These are phyloP conservation scores for Nemania sp. DNA, from an alignment of 2,329 filamentous ascomycete genomes.

Conservation along the genomic window DNA sequence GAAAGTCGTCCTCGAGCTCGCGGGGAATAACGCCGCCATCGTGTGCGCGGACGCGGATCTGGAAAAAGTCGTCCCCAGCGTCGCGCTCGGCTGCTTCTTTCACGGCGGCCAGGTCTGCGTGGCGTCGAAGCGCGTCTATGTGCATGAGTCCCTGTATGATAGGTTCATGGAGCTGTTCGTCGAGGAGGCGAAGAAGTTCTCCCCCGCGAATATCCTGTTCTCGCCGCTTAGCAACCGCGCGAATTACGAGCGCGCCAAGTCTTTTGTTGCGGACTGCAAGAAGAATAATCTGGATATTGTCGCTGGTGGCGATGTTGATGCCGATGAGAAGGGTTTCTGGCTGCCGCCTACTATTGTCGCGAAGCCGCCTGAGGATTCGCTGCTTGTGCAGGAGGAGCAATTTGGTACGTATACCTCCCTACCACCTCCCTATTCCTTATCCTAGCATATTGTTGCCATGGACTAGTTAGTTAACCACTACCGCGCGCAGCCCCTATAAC, in stretches of 20 bases:
- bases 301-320: constrained; percentile 48
- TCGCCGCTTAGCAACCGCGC: constrained; percentile 66
- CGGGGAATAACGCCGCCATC: constrained; percentile 60
- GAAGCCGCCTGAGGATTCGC: constrained; percentile 57
- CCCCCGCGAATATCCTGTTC: constrained; percentile 47
- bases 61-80: constrained; percentile 46
- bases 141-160: constrained; percentile 63
- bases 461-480: not conserved
- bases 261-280: constrained; percentile 59
- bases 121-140: constrained; percentile 61
- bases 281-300: constrained; percentile 56
- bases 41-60: constrained; percentile 57
- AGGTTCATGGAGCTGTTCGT: constrained; percentile 51
- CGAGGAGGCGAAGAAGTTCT: constrained; percentile 49
- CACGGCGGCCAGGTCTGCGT: constrained; percentile 60
- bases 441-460: not conserved
- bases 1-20: constrained; percentile 56
- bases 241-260: constrained; percentile 64
- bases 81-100: constrained; percentile 53
- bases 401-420: constrained; percentile 49
- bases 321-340: constrained; percentile 55
- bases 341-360: constrained; percentile 62
- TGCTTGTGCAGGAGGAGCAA: constrained; percentile 61
- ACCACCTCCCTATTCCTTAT: not conserved
- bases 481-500: constrained; percentile 57